Base-by-base conservation (phyloP, 805 yeast species). In the Torulaspora microellipsoides region DNA sequence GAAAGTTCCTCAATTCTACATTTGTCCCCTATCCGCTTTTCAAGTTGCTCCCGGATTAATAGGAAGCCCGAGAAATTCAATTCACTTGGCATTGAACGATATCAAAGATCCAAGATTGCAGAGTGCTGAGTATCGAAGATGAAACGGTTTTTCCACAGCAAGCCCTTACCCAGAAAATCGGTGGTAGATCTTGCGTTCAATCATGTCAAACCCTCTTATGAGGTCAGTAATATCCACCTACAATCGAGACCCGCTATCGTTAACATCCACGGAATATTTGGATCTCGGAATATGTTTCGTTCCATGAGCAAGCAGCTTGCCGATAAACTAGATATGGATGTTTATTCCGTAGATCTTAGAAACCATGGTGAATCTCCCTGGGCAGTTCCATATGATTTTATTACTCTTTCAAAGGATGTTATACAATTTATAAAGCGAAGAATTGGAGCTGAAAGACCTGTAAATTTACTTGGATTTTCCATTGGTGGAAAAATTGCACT, bases 401-500 rank as follows among this genome's bases (percentile, higher is more conserved):
- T 40, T 4, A 58, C 71, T 5, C 54, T 76, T 65, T 69, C 75
- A 1, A 46, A 56, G 3, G 83, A 77, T 53, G 63, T 76, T 3
- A 54, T 64, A 3, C 50, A 56, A 31, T 69, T 69, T 39, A 48
- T 76, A 2, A 49, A 64, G 27, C 50, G 52, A 10, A 47, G 55
- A 12, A 43, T 58, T 33, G 57, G 58, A 10, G n/a, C 15, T 3
- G 37, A 54, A 8, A 49, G 56, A 40, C 64, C 65, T 11, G 60
- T 69, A 4, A 57, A 67, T 31, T 40, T 73, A 3, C 45, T 72
- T 10, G 84, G 85, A 0, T 81, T 75, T 54, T 77, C 81, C 14
- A 72, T 80, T 77, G 85, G 85, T 1, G 83, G 81, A 3, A 78
- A 77, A 53, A 70, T 75, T 1, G 77, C 76, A 0, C 70, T 80